These are phyloP conservation scores for Leishmania tarentolae DNA, from an alignment of 208 protist species.

Conservation along the genomic window DNA sequence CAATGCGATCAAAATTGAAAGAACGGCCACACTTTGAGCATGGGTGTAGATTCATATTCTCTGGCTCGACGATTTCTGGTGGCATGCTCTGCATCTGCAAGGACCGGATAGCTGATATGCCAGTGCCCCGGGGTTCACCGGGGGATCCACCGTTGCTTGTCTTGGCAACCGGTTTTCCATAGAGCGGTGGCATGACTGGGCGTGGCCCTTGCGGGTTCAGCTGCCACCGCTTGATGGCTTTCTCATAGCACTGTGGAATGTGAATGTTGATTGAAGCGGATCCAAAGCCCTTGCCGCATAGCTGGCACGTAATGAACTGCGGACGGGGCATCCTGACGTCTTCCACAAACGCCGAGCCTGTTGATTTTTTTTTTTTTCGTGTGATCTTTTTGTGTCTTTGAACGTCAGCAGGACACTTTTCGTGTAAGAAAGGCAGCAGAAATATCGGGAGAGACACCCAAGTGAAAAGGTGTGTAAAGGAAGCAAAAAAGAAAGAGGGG, in stretches of 20 bases:
- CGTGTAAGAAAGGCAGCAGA: not conserved
- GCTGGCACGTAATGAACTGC: constrained; percentile 76
- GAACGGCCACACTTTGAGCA: constrained; percentile 86
- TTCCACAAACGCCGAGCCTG: not conserved
- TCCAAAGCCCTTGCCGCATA: constrained; percentile 84
- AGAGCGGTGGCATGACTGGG: constrained; percentile 70
- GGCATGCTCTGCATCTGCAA: constrained; percentile 30
- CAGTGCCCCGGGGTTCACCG: constrained; percentile 41
- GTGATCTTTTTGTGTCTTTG: not conserved
- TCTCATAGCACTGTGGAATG: constrained; percentile 90
- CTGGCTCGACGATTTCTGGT: constrained; percentile 9
- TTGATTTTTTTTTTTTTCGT: not conserved
- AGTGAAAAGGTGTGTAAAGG: not conserved
- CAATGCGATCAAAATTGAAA: constrained; percentile 89
- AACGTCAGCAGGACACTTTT: not conserved
- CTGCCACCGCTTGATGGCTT: constrained; percentile 83
- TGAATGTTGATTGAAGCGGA: constrained; percentile 86
- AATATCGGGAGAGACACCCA: not conserved
- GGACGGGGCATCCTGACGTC: constrained; percentile 53
- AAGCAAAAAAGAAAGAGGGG: not conserved
- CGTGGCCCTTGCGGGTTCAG: constrained; percentile 72
- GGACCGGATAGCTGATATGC: constrained; percentile 50
- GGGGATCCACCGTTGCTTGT: not conserved
- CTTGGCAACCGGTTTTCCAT: constrained; percentile 13
- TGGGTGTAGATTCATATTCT: constrained; percentile 76